Conservation (phyloP, 371 early-diverging fungal genomes). For the Apophysomyces elegans region DNA sequence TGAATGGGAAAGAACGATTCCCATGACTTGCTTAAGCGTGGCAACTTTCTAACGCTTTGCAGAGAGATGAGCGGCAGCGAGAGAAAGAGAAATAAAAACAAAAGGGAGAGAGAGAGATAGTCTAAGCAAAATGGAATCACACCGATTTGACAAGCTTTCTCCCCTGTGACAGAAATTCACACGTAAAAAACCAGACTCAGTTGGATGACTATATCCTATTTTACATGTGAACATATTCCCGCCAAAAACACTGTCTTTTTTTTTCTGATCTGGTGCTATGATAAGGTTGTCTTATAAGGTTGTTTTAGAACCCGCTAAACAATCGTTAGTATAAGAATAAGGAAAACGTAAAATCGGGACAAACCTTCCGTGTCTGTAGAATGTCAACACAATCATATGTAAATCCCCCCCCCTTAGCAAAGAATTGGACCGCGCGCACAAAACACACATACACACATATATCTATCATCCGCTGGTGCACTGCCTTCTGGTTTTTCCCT, state of each 20-base stretch:
- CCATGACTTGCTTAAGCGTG: constrained; percentile 1
- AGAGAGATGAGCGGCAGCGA: too few relatives aligned
- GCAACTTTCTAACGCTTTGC: neutral
- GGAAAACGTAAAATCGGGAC: constrained; percentile 3
- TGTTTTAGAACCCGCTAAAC: neutral
- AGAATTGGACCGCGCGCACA: constrained; percentile 6
- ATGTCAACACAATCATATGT: constrained; percentile 9
- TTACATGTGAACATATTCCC: constrained; percentile 12
- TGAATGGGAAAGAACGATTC: constrained; percentile 5
- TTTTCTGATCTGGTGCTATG: constrained; percentile 3
- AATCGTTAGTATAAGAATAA: constrained; percentile 3
- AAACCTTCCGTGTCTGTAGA: neutral
- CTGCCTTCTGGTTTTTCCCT: neutral
- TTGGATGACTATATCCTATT: too few relatives aligned
- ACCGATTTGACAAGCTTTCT: constrained; percentile 5
- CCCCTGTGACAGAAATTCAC: constrained; percentile 12
- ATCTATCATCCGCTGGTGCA: neutral
- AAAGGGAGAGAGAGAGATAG: neutral
- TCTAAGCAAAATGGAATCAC: neutral
- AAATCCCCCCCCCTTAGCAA: neutral
- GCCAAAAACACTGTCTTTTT: neutral
- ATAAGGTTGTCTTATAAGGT: neutral
- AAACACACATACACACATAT: too few relatives aligned
- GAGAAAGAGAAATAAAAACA: too few relatives aligned
- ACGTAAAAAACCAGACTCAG: neutral